phyloP scores from a whole-genome alignment of 306 rosid species.

The Dryas drummondii region DNA sequence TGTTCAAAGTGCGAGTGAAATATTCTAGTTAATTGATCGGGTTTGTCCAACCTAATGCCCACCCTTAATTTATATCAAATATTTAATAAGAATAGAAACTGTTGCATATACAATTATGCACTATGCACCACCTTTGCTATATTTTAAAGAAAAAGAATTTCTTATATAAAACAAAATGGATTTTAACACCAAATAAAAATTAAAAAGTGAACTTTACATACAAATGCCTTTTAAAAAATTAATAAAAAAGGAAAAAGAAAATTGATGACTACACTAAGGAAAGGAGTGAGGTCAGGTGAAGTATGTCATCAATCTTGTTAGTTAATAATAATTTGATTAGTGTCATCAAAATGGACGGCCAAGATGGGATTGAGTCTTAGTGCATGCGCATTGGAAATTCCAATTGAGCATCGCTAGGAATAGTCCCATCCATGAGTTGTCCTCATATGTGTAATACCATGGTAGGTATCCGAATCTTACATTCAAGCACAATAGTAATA shows the following conservation, averaged over 20 bases:
- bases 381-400: background rate
- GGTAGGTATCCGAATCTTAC: too few relatives aligned
- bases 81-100: too few relatives aligned
- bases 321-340: conserved; percentile 4
- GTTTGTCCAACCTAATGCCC: too few relatives aligned
- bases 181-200: background rate
- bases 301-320: conserved; percentile 19
- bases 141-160: background rate
- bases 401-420: background rate
- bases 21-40: too few relatives aligned
- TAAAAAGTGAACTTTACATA: background rate
- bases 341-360: conserved; percentile 1
- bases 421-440: background rate
- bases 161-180: background rate
- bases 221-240: background rate
- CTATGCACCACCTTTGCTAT: background rate
- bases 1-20: too few relatives aligned
- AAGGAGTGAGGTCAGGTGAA: background rate
- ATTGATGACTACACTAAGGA: background rate
- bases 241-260: background rate
- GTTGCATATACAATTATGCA: background rate
- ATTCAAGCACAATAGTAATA: too few relatives aligned
- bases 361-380: conserved; percentile 4
- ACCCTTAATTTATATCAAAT: too few relatives aligned
- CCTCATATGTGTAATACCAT: background rate